Evolutionary conservation across 2,329 filamentous ascomycete species (phyloP), one percentile per base, ranked within the genome.

Genomic region (Graphium sp.): DNA sequence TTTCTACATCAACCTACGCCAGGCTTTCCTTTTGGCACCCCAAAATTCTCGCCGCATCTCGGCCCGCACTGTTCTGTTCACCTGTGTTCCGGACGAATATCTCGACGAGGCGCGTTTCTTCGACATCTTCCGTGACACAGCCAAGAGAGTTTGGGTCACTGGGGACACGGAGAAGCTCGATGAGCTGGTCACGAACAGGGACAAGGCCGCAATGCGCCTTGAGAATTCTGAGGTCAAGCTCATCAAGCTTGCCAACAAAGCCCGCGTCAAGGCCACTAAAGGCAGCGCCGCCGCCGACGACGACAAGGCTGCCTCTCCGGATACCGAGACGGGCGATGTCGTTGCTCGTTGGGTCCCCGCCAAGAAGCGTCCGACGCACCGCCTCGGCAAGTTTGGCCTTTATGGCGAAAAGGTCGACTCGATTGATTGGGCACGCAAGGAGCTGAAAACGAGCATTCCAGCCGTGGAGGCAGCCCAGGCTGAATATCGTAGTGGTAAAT

Each of bases 1-100:
- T 41, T 93, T 76, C 63, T 92, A 82, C 52, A 78, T 94, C 58
- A 92, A 91, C 44, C 55, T 95, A 29, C 79, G 85, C 37, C 87
- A 95, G 53, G 87, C 87, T 0, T 94, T 91, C 53, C 69, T 91
- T 22, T 67, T 91, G 31, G 85, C 83, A 8, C 83, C 84, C 8
- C 61, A 80, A 26, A 91, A 91, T 47, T 68, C 83, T 30, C 77
- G 75, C 43, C 79, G 85, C 32, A 73, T 94, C 25, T 94, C 87
- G 2, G 87, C 85, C 3, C 74, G 83, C 30, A 94, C 85, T 2
- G 79, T 95, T 2, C 70, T 98, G 9, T 84, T 93, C 50, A 78
- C 83, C 3, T 78, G 81, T 3, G 83, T 94, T 2, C 87, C 87
- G 3, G 56, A 72, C 13, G 58, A 72, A 6, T 92, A 91, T 37